Evolutionary conservation across 2,329 filamentous ascomycete genomes (phyloP).

Genomic region (Knufia petricola): DNA sequence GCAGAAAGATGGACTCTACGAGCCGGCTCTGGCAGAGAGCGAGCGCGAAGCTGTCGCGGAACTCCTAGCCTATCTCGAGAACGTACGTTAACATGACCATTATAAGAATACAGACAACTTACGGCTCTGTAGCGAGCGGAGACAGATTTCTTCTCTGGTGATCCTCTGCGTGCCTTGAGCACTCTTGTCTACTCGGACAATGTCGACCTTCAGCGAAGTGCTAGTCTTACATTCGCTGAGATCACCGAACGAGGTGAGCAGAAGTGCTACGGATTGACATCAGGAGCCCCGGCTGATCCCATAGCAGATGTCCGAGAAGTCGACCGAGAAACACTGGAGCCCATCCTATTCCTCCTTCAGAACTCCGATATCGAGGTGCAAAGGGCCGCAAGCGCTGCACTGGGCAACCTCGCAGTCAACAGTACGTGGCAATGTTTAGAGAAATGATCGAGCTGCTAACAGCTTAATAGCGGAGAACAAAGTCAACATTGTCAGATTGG

Average conservation of each 20-base stretch:
- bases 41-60: conserved; percentile 96
- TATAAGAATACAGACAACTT: conserved; percentile 18
- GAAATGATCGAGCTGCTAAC: conserved; percentile 34
- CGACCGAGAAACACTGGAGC: conserved; percentile 86
- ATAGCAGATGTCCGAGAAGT: conserved; percentile 84
- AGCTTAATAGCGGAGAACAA: conserved; percentile 82
- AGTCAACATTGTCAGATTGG: conserved; percentile 85
- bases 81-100: conserved; percentile 50
- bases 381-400: conserved; percentile 84
- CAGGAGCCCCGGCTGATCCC: conserved; percentile 7
- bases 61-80: conserved; percentile 88
- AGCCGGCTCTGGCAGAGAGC: conserved; percentile 83
- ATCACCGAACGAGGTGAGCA: conserved; percentile 86
- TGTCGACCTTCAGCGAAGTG: conserved; percentile 92
- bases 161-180: conserved; percentile 84
- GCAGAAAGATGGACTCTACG: conserved; percentile 71
- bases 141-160: conserved; percentile 96
- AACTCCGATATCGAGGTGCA: conserved; percentile 96
- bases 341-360: conserved; percentile 88
- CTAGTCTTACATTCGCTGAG: conserved; percentile 95
- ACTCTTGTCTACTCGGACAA: conserved; percentile 98
- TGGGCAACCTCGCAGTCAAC: conserved; percentile 94
- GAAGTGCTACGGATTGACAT: neutral
- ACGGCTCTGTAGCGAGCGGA: conserved; percentile 62
- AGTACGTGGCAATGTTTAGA: conserved; percentile 48